Evolutionary conservation across 2,329 filamentous ascomycete genomes (phyloP).

Genomic region (Stachybotrys elegans): DNA sequence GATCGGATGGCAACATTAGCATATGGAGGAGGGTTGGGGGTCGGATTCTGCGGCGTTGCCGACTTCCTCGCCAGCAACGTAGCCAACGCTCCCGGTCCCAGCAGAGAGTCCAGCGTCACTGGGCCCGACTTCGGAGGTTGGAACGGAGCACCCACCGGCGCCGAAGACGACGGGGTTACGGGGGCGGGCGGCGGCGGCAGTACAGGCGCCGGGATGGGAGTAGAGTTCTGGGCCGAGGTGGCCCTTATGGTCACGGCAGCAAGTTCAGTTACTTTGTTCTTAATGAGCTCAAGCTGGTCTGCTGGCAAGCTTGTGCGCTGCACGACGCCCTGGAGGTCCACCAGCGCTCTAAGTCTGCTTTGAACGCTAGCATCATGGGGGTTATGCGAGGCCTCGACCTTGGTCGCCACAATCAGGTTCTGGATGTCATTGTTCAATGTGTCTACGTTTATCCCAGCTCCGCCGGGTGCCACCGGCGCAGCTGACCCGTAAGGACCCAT

Average conservation of each 20-base stretch:
- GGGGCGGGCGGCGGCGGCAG: constrained; percentile 19
- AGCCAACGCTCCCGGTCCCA: constrained; percentile 56
- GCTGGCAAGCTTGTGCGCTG: constrained; percentile 72
- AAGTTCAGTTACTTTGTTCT: constrained; percentile 77
- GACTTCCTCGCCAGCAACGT: constrained; percentile 51
- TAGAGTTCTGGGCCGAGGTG: constrained; percentile 34
- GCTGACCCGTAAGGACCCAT: constrained; percentile 30
- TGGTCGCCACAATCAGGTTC: constrained; percentile 67
- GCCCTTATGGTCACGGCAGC: constrained; percentile 56
- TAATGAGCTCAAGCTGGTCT: constrained; percentile 79
- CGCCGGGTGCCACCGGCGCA: constrained; percentile 20
- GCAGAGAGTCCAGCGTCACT: constrained; percentile 52
- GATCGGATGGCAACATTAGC: constrained; percentile 39
- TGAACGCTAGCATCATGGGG: constrained; percentile 72
- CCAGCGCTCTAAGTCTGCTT: constrained; percentile 75
- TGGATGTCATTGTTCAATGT: constrained; percentile 79
- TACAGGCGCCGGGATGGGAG: constrained; percentile 30
- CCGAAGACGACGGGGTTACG: constrained; percentile 24
- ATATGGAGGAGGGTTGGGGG: constrained; percentile 34
- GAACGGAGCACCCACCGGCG: constrained; percentile 20
- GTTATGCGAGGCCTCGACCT: constrained; percentile 69
- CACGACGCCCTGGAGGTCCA: constrained; percentile 73
- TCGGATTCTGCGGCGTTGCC: constrained; percentile 41
- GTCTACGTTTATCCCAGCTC: constrained; percentile 58
- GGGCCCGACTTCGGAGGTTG: constrained; percentile 23